phyloP scores from a whole-genome alignment of 73 alveolate species.

The Paramecium primaurelia region DNA sequence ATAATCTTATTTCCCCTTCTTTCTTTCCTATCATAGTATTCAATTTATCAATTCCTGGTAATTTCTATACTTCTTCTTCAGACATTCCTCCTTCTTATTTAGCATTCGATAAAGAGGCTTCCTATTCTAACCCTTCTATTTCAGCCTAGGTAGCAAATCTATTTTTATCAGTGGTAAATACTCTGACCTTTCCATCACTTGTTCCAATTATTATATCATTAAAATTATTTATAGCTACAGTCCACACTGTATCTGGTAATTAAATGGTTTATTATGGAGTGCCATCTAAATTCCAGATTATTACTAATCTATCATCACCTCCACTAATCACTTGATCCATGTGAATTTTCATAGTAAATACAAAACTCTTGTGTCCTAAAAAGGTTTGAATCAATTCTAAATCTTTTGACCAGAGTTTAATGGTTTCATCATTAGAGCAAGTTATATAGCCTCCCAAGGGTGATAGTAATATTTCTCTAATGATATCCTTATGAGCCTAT shows the following conservation, averaged over 20 bases:
- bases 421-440: slow-evolving; percentile 93
- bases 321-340: slow-evolving; percentile 79
- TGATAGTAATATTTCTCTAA: slow-evolving; percentile 80
- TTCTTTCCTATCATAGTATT: slow-evolving; percentile 77
- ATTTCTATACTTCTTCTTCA: slow-evolving; percentile 80
- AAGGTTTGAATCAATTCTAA: slow-evolving; percentile 79
- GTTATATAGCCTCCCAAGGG: slow-evolving; percentile 89
- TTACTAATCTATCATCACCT: slow-evolving; percentile 95
- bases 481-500: slow-evolving; percentile 94
- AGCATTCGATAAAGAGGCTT: slow-evolving; percentile 68
- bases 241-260: slow-evolving; percentile 97
- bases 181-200: slow-evolving; percentile 90
- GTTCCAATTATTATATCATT: slow-evolving; percentile 95
- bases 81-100: slow-evolving; percentile 65
- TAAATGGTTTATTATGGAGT: slow-evolving; percentile 74
- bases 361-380: slow-evolving; percentile 94
- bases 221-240: slow-evolving; percentile 74
- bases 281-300: slow-evolving; percentile 91
- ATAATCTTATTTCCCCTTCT: slow-evolving; percentile 97
- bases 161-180: slow-evolving; percentile 81
- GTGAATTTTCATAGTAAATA: slow-evolving; percentile 78
- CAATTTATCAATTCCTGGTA: slow-evolving; percentile 84
- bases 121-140: slow-evolving; percentile 83
- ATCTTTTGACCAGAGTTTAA: slow-evolving; percentile 88
- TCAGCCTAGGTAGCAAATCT: slow-evolving; percentile 83